Evolutionary conservation across 495 filamentous ascomycete genomes (phyloP).

Genomic region (Zalerion maritima): DNA sequence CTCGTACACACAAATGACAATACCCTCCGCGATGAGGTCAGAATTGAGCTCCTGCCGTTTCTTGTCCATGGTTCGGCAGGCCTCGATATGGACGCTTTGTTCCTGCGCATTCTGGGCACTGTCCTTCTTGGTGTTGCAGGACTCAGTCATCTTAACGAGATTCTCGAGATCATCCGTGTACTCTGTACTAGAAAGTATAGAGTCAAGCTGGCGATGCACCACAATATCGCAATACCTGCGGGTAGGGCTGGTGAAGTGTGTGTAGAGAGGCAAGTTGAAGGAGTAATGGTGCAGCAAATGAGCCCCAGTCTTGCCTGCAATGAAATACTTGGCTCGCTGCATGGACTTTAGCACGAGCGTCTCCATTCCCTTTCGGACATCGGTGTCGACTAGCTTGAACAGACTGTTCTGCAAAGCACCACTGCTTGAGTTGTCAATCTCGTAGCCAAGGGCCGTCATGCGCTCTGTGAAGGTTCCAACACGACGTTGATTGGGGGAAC

Average conservation of each 20-base stretch:
- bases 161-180: constrained; percentile 82
- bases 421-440: constrained; percentile 79
- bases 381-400: constrained; percentile 74
- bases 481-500: constrained; percentile 70
- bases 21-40: constrained; percentile 91
- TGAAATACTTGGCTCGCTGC: constrained; percentile 90
- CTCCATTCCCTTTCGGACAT: constrained; percentile 94
- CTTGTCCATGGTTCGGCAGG: constrained; percentile 87
- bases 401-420: constrained; percentile 82
- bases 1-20: constrained; percentile 95
- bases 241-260: constrained; percentile 92
- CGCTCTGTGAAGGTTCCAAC: constrained; percentile 81
- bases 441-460: constrained; percentile 81
- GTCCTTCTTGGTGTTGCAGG: constrained; percentile 98
- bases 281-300: constrained; percentile 77
- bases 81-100: constrained; percentile 96
- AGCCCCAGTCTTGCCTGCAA: constrained; percentile 56
- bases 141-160: constrained; percentile 82
- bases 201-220: constrained; percentile 89
- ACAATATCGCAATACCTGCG: constrained; percentile 90
- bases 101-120: constrained; percentile 95
- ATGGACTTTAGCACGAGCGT: constrained; percentile 85
- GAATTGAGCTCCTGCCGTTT: constrained; percentile 70
- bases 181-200: constrained; percentile 68
- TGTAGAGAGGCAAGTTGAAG: constrained; percentile 85